These are phyloP conservation scores for Ceratopteris richardii DNA, from an alignment of 75 land plant genomes.

Conservation along the genomic window DNA sequence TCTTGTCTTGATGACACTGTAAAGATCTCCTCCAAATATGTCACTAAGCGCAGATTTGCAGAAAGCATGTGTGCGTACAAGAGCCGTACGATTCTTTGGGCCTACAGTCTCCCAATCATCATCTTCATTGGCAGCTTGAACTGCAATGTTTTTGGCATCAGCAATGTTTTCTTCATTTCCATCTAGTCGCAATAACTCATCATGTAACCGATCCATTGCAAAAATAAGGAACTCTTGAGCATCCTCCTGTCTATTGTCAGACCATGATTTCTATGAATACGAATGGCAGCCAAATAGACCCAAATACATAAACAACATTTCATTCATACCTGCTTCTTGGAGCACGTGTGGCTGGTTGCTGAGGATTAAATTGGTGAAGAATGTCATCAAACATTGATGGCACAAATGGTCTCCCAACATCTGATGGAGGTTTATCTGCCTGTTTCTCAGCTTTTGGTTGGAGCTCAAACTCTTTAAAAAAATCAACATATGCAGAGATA, in stretches of 20 bases:
- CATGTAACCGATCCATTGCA: slow-evolving; percentile 86
- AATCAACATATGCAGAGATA: slow-evolving; percentile 67
- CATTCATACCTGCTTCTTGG: slow-evolving; percentile 71
- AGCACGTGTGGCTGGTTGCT: slow-evolving; percentile 42
- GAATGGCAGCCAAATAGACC: not conserved
- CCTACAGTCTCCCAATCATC: slow-evolving; percentile 99
- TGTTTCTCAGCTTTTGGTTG: slow-evolving; percentile 25
- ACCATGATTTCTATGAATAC: not conserved
- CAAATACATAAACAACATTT: not conserved
- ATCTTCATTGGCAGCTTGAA: slow-evolving; percentile 37
- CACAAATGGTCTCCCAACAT: slow-evolving; percentile 57
- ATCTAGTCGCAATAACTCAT: slow-evolving; percentile 74
- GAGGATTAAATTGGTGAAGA: slow-evolving; percentile 70
- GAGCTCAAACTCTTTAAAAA: slow-evolving; percentile 38
- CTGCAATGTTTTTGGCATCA: slow-evolving; percentile 17
- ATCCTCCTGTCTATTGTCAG: slow-evolving; percentile 82
- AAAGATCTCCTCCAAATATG: slow-evolving; percentile 87
- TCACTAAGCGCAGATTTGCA: slow-evolving; percentile 64
- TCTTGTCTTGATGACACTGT: slow-evolving; percentile 83
- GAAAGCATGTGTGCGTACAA: slow-evolving; percentile 76
- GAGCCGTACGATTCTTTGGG: slow-evolving; percentile 78
- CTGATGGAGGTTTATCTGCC: slow-evolving; percentile 29
- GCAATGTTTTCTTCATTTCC: slow-evolving; percentile 21
- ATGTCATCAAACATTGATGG: slow-evolving; percentile 89
- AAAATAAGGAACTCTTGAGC: slow-evolving; percentile 91